phyloP scores from a whole-genome alignment of 2,329 filamentous ascomycete species.

The Immersiporthe knoxdaviesiana region DNA sequence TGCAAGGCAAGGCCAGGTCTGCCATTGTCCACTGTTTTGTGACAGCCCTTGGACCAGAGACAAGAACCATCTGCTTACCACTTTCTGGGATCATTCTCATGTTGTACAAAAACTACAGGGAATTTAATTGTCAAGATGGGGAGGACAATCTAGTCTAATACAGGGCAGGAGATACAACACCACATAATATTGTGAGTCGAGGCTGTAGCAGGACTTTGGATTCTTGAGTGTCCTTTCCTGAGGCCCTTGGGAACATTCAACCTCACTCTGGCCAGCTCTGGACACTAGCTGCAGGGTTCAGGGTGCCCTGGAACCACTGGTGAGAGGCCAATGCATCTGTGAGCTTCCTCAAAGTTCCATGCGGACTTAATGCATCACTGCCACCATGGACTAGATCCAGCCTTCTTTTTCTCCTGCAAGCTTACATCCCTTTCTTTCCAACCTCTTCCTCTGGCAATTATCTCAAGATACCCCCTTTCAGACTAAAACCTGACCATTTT shows the following conservation, averaged over 20 bases:
- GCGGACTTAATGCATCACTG: constrained; percentile 1
- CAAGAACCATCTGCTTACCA: background rate
- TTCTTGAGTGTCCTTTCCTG: background rate
- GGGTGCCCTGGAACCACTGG: background rate
- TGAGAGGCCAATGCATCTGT: background rate
- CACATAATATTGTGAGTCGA: background rate
- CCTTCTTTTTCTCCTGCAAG: background rate
- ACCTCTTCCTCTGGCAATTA: background rate
- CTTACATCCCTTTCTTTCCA: background rate
- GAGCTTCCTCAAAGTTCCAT: constrained; percentile 9
- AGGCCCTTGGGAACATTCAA: background rate
- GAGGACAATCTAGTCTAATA: too few species aligned
- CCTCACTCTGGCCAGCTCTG: background rate
- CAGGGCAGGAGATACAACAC: too few species aligned
- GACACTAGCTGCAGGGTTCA: background rate
- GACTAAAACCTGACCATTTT: background rate
- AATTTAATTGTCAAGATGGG: background rate
- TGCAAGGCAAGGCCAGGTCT: background rate
- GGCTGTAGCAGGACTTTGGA: background rate
- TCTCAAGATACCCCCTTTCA: constrained; percentile 7
- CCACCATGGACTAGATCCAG: background rate
- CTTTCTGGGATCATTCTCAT: background rate
- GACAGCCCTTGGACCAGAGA: constrained; percentile 3
- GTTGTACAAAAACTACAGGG: background rate
- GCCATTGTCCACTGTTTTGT: background rate